phyloP scores from a whole-genome alignment of 2,329 filamentous ascomycete species.

The Triangularia setosa region DNA sequence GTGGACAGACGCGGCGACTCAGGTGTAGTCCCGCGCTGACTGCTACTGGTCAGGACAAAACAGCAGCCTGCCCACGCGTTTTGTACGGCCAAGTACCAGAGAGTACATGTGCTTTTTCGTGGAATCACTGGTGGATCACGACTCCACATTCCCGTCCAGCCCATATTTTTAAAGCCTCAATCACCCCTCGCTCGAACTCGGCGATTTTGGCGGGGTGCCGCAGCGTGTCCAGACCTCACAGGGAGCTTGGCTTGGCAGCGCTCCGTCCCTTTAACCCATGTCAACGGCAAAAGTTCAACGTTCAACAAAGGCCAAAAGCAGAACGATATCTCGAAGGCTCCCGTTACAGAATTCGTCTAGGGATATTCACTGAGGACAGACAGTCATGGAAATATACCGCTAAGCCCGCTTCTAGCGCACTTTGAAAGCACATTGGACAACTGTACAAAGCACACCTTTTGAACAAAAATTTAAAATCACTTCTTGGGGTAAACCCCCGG shows the following conservation, averaged over 20 bases:
- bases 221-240: conserved; percentile 7
- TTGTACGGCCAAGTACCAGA: conserved; percentile 11
- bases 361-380: not conserved
- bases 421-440: not conserved
- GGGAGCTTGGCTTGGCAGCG: conserved; percentile 7
- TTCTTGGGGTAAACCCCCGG: conserved; percentile 7
- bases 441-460: not conserved
- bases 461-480: not conserved
- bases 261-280: conserved; percentile 6
- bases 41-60: not conserved
- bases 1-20: not conserved
- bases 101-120: conserved; percentile 2
- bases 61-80: not conserved
- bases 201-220: conserved; percentile 3
- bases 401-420: not conserved
- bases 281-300: conserved; percentile 1
- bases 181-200: conserved; percentile 6
- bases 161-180: conserved; percentile 12
- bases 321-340: not conserved
- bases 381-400: not conserved
- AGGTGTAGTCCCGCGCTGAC: not conserved
- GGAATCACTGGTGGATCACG: conserved; percentile 14
- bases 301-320: not conserved
- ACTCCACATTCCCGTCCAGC: not conserved
- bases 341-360: not conserved